A percentile compares a stretch with the other conserved stretches of the same genome.
Conservation (phyloP, 2,329 filamentous ascomycete genomes). For the Phaeosphaeriaceae sp. region DNA sequence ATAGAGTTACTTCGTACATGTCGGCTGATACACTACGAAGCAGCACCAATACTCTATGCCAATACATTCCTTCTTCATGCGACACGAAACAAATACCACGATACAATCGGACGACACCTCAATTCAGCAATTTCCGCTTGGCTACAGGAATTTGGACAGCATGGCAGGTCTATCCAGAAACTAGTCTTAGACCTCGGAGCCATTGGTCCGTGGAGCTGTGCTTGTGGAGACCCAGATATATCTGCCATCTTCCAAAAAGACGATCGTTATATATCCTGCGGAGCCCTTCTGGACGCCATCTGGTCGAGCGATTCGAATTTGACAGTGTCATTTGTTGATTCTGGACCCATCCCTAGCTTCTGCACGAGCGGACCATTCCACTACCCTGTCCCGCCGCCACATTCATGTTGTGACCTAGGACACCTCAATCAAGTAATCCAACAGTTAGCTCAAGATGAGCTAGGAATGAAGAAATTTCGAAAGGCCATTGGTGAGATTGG, state of each 20-base stretch:
- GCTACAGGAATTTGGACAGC: neutral
- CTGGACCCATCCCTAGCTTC: neutral
- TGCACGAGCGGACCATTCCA: too few relatives aligned
- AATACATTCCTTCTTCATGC: neutral
- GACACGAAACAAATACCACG: neutral
- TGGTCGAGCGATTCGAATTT: neutral
- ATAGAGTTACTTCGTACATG: neutral
- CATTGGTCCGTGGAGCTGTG: neutral
- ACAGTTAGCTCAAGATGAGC: neutral
- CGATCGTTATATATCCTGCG: neutral
- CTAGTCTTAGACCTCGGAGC: neutral
- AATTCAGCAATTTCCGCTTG: neutral
- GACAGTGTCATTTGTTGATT: neutral
- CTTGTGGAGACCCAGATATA: neutral
- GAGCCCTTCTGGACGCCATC: neutral
- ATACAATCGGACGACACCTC: neutral
- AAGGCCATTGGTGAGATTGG: neutral
- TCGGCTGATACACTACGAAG: neutral
- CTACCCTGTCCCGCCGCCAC: too few relatives aligned
- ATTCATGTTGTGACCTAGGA: neutral
- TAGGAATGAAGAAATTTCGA: neutral
- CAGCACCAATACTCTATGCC: neutral
- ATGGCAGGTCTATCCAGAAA: neutral
- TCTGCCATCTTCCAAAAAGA: neutral
- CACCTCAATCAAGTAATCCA: neutral